Conservation (phyloP, 805 yeast genomes). For the Saccharomycopsis sp. region DNA sequence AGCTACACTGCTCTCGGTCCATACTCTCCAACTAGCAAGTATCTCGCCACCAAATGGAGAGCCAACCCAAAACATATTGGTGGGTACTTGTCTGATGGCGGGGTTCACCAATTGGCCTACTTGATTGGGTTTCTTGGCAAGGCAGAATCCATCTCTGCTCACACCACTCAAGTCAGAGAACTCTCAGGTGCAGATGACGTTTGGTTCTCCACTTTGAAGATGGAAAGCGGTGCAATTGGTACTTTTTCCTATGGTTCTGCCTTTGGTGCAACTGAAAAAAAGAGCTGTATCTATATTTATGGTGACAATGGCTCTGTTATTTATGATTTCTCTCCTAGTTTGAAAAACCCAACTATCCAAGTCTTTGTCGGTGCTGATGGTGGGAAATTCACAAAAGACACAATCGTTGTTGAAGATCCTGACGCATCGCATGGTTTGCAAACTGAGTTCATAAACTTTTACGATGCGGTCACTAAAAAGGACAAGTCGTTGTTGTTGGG, state of each 20-base stretch:
- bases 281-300: conserved; percentile 55
- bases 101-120: conserved; percentile 89
- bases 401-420: conserved; percentile 26
- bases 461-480: conserved; percentile 49
- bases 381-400: conserved; percentile 23
- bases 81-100: conserved; percentile 89
- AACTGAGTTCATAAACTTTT: conserved; percentile 46
- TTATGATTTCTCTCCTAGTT: conserved; percentile 55
- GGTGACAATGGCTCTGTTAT: conserved; percentile 73
- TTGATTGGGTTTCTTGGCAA: conserved; percentile 75
- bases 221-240: conserved; percentile 62
- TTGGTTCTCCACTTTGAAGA: conserved; percentile 56
- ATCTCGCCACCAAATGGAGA: conserved; percentile 75
- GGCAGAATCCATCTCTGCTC: conserved; percentile 62
- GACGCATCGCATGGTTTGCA: conserved; percentile 42
- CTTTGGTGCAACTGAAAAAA: conserved; percentile 72
- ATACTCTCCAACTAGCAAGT: conserved; percentile 51
- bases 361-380: conserved; percentile 27
- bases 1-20: conserved; percentile 70
- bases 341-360: conserved; percentile 31
- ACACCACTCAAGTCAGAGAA: conserved; percentile 66
- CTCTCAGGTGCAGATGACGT: conserved; percentile 79
- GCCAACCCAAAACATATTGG: conserved; percentile 86
- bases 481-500: conserved; percentile 50
- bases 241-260: conserved; percentile 83